Evolutionary conservation across 2,329 filamentous ascomycete genomes (phyloP), one percentile per base, ranked within the genome.

Genomic region (Aureobasidium zeae): DNA sequence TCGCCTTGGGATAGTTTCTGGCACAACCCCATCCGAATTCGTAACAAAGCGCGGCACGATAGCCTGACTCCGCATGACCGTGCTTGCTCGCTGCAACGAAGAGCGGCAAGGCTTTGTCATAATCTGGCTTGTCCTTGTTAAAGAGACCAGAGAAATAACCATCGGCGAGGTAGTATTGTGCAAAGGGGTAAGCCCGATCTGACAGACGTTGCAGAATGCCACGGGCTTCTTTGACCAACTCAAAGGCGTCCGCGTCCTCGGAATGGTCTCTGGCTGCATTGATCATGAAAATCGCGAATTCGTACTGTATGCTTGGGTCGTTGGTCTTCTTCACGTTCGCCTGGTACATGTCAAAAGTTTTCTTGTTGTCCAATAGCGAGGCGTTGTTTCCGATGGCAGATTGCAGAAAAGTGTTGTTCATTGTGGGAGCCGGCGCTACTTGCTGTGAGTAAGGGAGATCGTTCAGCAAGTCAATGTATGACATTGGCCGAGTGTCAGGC

Each of bases 11-110:
- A 46, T 84, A 83, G 57, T 95, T 87, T 57, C 86, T 86, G 46
- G 86, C 80, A 56, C 83, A 93, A 29, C 91, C 91, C 91, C 91
- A 98, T 49, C 88, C 91, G 63, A 95, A 96, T 63, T 98, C 91
- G 66, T 96, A 96, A 68, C 88, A 95, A 45, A 98, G 72, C 12
- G 84, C 91, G 41, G 89, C 83, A 44, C 91, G 83, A 64, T 95
- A 98, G 25, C 82, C 88, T 45, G 91, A 91, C 68, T 98, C 91
- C 35, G 91, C 87, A 62, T 98, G 91, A 22, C 91, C 91, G 65
- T 95, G 91, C 67, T 96, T 98, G 56, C 86, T 89, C 7, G 91
- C 91, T 12, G 91, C 77, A 26, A 94, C 74, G 59, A 98, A 98
- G 21, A 96, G 77, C 7, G 86, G 83, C 58, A 96, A 96, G 0